These are phyloP conservation scores for Rubus idaeus DNA, from an alignment of 306 rosid genomes.

Conservation along the genomic window DNA sequence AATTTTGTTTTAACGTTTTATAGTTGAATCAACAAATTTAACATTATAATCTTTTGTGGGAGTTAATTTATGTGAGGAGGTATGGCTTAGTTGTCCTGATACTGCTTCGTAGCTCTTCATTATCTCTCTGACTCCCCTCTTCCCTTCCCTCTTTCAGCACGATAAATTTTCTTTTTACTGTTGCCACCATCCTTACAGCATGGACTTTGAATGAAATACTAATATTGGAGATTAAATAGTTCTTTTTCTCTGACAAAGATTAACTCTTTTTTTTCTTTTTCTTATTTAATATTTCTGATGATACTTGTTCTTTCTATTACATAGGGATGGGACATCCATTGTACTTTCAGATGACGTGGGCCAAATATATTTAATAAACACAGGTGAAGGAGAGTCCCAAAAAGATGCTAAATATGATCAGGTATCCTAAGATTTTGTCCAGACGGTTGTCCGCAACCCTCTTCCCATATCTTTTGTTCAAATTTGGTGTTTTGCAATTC, in stretches of 20 bases:
- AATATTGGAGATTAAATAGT: neutral
- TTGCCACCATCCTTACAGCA: neutral
- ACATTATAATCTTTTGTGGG: neutral
- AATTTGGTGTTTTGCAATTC: slow-evolving; percentile 16
- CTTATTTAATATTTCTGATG: neutral
- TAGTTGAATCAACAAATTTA: slow-evolving; percentile 12
- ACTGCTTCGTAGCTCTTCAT: neutral
- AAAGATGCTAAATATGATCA: slow-evolving; percentile 85
- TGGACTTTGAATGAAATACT: slow-evolving; percentile 1
- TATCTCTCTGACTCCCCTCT: neutral
- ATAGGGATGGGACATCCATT: slow-evolving; percentile 91
- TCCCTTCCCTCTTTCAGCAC: neutral
- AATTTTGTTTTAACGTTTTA: slow-evolving; percentile 20
- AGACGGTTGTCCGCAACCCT: slow-evolving; percentile 3
- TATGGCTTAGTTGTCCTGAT: neutral
- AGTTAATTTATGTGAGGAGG: slow-evolving; percentile 2
- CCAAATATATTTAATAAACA: slow-evolving; percentile 78
- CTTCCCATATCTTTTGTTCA: slow-evolving; percentile 11
- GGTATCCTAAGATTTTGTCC: slow-evolving; percentile 37
- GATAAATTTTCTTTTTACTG: neutral
- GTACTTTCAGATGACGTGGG: slow-evolving; percentile 92
- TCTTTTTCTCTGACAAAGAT: neutral
- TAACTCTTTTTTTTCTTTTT: neutral
- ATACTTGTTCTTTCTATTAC: slow-evolving; percentile 15
- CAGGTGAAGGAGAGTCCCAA: slow-evolving; percentile 89